These are phyloP conservation scores for Moelleriella libera DNA, from an alignment of 2,329 filamentous ascomycete species.

Conservation along the genomic window DNA sequence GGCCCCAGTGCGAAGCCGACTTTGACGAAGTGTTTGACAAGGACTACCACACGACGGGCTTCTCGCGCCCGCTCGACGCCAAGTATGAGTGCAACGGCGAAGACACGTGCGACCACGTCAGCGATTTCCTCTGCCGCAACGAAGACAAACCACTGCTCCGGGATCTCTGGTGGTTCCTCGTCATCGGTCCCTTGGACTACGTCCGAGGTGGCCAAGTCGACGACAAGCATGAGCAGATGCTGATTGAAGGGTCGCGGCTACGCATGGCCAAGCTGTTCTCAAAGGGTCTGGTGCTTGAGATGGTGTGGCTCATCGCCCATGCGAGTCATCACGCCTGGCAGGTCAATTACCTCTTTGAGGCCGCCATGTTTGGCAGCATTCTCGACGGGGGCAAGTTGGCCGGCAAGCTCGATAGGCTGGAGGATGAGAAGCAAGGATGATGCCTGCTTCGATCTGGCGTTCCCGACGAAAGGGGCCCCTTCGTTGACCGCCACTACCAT, in stretches of 20 bases:
- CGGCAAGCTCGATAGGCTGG: conserved; percentile 13
- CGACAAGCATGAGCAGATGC: conserved; percentile 4
- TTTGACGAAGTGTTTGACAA: conserved; percentile 17
- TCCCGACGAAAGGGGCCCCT: not conserved
- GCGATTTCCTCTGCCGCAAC: conserved; percentile 4
- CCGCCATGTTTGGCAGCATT: conserved; percentile 19
- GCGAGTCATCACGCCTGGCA: conserved; percentile 14
- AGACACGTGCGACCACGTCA: conserved; percentile 8
- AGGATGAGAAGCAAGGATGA: not conserved
- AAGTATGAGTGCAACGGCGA: conserved; percentile 7
- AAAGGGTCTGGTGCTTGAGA: conserved; percentile 5
- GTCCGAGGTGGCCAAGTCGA: conserved; percentile 7
- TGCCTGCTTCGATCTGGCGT: not conserved
- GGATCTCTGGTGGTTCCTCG: conserved; percentile 7
- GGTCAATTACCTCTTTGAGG: conserved; percentile 16
- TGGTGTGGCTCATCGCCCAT: conserved; percentile 9
- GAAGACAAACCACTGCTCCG: conserved; percentile 3
- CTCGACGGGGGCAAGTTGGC: conserved; percentile 13
- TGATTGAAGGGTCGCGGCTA: conserved; percentile 6
- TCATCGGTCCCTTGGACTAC: conserved; percentile 7
- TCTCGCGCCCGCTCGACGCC: conserved; percentile 8
- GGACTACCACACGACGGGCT: conserved; percentile 12
- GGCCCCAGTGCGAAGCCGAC: conserved; percentile 12
- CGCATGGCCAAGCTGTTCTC: conserved; percentile 11
- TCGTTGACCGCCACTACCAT: too few species aligned